Evolutionary conservation across 148 eudicot genomes (phyloP).

Genomic region (Nepenthes gracilis): DNA sequence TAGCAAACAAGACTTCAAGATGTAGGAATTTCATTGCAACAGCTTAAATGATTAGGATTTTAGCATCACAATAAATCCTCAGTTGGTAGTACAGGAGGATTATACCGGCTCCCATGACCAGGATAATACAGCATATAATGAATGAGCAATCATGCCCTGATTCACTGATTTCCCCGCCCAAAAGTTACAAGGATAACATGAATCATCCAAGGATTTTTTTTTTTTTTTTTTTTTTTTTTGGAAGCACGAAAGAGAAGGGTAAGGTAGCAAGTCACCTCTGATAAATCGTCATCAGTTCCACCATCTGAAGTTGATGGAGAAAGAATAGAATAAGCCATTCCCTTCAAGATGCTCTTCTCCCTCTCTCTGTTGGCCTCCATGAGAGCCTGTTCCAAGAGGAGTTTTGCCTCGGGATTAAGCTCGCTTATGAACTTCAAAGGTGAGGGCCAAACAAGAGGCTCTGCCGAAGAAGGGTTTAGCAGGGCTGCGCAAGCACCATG

Average conservation of each 20-base stretch:
- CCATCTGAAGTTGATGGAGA: conserved; percentile 69
- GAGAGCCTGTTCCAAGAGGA: conserved; percentile 64
- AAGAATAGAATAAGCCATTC: conserved; percentile 36
- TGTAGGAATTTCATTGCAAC: no score
- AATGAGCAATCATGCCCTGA: no score
- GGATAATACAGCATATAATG: no score
- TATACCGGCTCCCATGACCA: no score
- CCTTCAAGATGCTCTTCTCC: conserved; percentile 81
- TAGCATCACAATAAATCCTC: no score
- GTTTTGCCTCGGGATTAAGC: conserved; percentile 80
- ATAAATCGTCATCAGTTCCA: conserved; percentile 50
- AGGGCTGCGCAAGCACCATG: conserved; percentile 73
- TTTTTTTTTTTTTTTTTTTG: background rate
- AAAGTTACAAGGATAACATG: no score
- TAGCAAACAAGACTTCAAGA: no score
- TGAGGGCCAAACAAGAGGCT: conserved; percentile 99
- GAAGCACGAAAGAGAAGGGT: background rate
- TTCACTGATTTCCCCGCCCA: no score
- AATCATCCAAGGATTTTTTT: background rate
- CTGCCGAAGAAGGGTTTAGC: conserved; percentile 84
- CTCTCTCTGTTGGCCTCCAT: conserved; percentile 90
- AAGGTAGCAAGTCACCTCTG: conserved; percentile 49
- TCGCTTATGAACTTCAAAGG: conserved; percentile 92
- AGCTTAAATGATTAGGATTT: no score
- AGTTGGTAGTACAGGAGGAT: no score